Evolutionary conservation across 371 early-diverging fungal species (phyloP), one percentile per base, ranked within the genome.

Genomic region (Encephalitozoon romaleae): DNA sequence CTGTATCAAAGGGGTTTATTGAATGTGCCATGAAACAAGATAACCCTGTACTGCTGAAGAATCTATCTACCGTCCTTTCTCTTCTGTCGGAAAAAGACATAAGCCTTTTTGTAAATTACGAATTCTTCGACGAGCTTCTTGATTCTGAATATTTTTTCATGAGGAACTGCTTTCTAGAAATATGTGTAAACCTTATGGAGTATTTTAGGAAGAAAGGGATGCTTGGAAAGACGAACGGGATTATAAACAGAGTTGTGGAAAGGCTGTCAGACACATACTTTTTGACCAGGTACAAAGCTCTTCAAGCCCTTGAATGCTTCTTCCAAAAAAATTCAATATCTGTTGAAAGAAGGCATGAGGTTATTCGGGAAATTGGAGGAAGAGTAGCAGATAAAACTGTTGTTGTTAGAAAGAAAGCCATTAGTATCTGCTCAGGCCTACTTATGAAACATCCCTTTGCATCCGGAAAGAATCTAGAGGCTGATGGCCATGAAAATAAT

Each of bases 381-480:
- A 26, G 83, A 34, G 77, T 83, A 21, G 65, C 55, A 52, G 84
- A 84, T 68, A 84, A 81, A 52, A 78, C 84, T 18, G 81, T 81
- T 41, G 67, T 79, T 12, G 84, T 84, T 30, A 73, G 84, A 66
- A 84, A 81, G 67, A 81, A 77, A 45, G 73, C 81, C 11, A 74
- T 84, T 28, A 9, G 52, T 0, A 68, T 84, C 25, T 77, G 81
- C 39, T 74, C 65, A 47, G 47, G 73, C 11, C 26, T 79, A 49
- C 49, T 83, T n/a, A 76, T 81, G 28, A 82, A 55, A 51, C 81
- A 84, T 77, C 81, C 82, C 26, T 82, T 83, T 80, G 72, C 49
- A 21, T 38, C 78, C 42, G 76, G 78, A 28, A 71, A 72, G 34
- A 74, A 32, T 12, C 34, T 63, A 4, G 21, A 42, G 23, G 12